A percentile compares a stretch with the other conserved stretches of the same genome.
Conservation (phyloP, 1,284 basidiomycete genomes). For the Malassezia japonica region DNA sequence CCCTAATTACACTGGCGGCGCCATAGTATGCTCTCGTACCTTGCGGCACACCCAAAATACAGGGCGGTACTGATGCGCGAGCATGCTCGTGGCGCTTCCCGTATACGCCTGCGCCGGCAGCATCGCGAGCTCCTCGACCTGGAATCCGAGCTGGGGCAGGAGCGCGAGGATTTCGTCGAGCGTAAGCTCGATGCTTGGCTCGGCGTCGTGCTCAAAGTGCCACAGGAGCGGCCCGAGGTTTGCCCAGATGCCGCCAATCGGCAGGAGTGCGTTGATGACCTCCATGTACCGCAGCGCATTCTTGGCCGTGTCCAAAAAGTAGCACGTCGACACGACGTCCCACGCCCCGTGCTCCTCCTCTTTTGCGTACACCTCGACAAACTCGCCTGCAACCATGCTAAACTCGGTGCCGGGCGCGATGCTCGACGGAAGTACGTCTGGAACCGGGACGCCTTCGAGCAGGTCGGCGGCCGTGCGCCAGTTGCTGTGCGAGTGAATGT, state of each 20-base stretch:
- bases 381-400: constrained; percentile 47
- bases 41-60: constrained; percentile 48
- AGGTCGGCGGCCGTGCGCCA: constrained; percentile 34
- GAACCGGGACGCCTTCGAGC: constrained; percentile 31
- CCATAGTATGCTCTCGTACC: constrained; percentile 25
- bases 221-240: constrained; percentile 73
- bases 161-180: constrained; percentile 76
- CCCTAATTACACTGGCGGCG: constrained; percentile 22
- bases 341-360: constrained; percentile 63
- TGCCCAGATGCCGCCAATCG: constrained; percentile 39
- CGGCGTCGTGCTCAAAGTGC: constrained; percentile 81
- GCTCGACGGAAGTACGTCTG: constrained; percentile 36
- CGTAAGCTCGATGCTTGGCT: constrained; percentile 68
- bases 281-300: constrained; percentile 43
- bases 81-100: constrained; percentile 69
- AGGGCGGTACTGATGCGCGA: constrained; percentile 75
- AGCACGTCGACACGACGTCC: constrained; percentile 86
- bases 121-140: constrained; percentile 65
- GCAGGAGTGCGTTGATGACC: constrained; percentile 38
- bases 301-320: constrained; percentile 82
- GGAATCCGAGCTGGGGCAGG: constrained; percentile 68
- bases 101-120: constrained; percentile 74
- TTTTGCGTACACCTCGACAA: constrained; percentile 38
- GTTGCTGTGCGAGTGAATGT: constrained; percentile 40
- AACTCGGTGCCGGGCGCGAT: constrained; percentile 35